These are phyloP conservation scores for Rhynchosporium secalis DNA, from an alignment of 2,329 filamentous ascomycete species.

Conservation along the genomic window DNA sequence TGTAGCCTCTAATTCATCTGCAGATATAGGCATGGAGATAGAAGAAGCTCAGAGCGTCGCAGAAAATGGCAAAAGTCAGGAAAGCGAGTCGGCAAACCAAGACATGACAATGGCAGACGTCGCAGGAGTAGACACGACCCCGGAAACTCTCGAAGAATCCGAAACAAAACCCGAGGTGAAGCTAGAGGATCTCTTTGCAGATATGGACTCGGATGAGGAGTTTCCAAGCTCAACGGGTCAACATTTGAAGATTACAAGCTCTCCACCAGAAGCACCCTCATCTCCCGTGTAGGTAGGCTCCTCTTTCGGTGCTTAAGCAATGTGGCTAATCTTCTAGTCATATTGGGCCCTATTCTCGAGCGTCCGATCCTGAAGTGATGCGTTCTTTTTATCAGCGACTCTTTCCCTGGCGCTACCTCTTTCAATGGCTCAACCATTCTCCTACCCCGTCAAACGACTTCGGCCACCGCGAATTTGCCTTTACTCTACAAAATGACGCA, in stretches of 20 bases:
- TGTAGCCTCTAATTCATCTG: constrained; percentile 42
- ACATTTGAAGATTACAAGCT: constrained; percentile 46
- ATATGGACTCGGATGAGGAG: constrained; percentile 61
- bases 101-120: constrained; percentile 36
- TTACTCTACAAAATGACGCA: constrained; percentile 88
- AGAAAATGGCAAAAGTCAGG: constrained; percentile 21
- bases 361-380: constrained; percentile 81
- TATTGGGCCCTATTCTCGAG: constrained; percentile 43
- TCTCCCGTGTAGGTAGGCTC: constrained; percentile 46
- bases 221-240: constrained; percentile 51
- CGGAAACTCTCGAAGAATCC: constrained; percentile 20
- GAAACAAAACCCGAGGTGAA: constrained; percentile 49
- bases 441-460: constrained; percentile 85
- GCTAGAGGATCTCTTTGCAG: constrained; percentile 59
- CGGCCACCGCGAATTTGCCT: constrained; percentile 90
- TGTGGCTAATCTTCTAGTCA: constrained; percentile 37
- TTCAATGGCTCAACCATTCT: constrained; percentile 97
- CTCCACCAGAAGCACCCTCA: constrained; percentile 45
- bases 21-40: constrained; percentile 29
- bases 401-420: constrained; percentile 91
- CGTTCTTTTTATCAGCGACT: constrained; percentile 92
- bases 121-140: constrained; percentile 17
- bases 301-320: background rate
- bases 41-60: constrained; percentile 34
- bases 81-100: constrained; percentile 25